Conservation (phyloP, 2,329 filamentous ascomycete species). For the Nothopassalora personata region DNA sequence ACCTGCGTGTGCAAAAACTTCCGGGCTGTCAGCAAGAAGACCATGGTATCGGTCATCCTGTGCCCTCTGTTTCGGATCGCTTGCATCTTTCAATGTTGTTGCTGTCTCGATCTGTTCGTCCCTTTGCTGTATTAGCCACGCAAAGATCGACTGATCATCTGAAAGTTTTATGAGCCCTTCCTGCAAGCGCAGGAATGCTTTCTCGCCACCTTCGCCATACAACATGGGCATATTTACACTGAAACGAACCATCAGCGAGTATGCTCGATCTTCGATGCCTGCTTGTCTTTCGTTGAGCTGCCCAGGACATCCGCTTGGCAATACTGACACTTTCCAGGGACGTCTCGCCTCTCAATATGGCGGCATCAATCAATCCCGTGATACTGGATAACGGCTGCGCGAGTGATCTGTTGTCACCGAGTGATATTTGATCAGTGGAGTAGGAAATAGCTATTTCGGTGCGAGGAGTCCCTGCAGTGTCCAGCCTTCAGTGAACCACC, state of each 20-base stretch:
- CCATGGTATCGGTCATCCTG: neutral
- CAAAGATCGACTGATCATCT: constrained; percentile 2
- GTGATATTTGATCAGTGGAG: neutral
- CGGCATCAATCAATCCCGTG: constrained; percentile 26
- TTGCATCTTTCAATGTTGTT: neutral
- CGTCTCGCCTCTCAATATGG: neutral
- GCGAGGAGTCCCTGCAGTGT: constrained; percentile 14
- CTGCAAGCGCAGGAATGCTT: constrained; percentile 15
- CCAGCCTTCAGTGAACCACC: neutral
- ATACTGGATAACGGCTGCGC: constrained; percentile 16
- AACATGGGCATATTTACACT: constrained; percentile 10
- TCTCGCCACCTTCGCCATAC: constrained; percentile 12
- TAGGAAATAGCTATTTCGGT: neutral
- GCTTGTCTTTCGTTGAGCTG: constrained; percentile 5
- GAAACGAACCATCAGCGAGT: constrained; percentile 13
- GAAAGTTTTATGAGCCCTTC: constrained; percentile 20
- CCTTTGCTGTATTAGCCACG: neutral
- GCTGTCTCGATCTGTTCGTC: too few relatives aligned
- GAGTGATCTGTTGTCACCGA: constrained; percentile 10
- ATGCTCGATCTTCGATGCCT: constrained; percentile 9
- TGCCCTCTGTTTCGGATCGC: too few relatives aligned
- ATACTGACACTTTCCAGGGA: neutral
- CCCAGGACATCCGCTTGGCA: constrained; percentile 9
- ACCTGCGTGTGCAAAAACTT: neutral
- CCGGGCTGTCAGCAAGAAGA: neutral